Conservation (phyloP, 2,329 filamentous ascomycete species). For the Bisporella sp. region DNA sequence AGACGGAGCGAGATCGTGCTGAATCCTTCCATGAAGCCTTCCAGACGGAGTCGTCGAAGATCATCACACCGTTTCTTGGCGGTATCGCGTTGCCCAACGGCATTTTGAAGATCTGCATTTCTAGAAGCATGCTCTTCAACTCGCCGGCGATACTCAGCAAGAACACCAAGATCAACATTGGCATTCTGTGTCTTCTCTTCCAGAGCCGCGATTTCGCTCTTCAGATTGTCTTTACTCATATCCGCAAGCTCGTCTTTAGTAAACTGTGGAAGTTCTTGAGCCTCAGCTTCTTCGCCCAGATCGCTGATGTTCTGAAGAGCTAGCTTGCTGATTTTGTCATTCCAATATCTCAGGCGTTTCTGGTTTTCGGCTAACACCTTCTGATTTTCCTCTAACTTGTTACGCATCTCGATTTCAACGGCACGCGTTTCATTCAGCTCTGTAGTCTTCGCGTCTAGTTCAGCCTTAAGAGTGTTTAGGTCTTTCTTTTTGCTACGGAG, state of each 20-base stretch:
- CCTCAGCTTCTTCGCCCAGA: slow-evolving; percentile 47
- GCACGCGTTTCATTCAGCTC: slow-evolving; percentile 87
- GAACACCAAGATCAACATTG: slow-evolving; percentile 80
- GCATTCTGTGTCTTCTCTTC: slow-evolving; percentile 77
- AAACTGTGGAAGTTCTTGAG: slow-evolving; percentile 66
- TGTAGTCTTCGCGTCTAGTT: slow-evolving; percentile 77
- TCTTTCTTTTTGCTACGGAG: slow-evolving; percentile 75
- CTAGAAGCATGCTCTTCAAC: slow-evolving; percentile 76
- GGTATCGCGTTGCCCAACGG: slow-evolving; percentile 70
- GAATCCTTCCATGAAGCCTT: slow-evolving; percentile 98
- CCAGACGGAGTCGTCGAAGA: slow-evolving; percentile 78
- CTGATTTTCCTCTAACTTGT: slow-evolving; percentile 93
- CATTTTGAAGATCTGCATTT: slow-evolving; percentile 75
- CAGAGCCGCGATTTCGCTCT: slow-evolving; percentile 57
- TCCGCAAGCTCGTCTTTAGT: slow-evolving; percentile 63
- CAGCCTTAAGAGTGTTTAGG: slow-evolving; percentile 69
- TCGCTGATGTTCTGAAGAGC: slow-evolving; percentile 74
- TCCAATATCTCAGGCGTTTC: slow-evolving; percentile 77
- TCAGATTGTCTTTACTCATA: slow-evolving; percentile 58
- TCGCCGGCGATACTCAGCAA: slow-evolving; percentile 80
- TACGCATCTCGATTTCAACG: slow-evolving; percentile 94
- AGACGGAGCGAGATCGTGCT: slow-evolving; percentile 85
- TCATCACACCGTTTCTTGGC: slow-evolving; percentile 93
- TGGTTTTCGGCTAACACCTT: slow-evolving; percentile 84
- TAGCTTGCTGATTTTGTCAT: slow-evolving; percentile 83